Percentiles rank a stretch among this genome's conserved stretches.
Conservation (phyloP, 2,329 filamentous ascomycete genomes). For the Dactylellina drechsleri region DNA sequence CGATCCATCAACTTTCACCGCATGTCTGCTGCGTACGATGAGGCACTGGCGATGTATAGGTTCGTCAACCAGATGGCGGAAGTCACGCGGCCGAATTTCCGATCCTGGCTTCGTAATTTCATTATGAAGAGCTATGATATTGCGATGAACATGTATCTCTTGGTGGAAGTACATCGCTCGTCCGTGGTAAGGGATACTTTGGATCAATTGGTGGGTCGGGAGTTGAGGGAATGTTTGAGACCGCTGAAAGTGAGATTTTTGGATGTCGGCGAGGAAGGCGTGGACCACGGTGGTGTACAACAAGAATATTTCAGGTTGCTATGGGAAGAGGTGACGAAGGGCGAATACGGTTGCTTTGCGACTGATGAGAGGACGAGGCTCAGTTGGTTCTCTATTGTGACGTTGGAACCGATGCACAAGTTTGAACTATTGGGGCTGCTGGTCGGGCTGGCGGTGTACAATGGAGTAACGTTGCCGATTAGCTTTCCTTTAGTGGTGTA, state of each 20-base stretch:
- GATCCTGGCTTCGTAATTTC: conserved; percentile 52
- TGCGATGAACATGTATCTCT: conserved; percentile 75
- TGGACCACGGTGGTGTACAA: conserved; percentile 94
- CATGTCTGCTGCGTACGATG: conserved; percentile 83
- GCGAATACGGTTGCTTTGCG: conserved; percentile 81
- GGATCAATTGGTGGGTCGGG: conserved; percentile 87
- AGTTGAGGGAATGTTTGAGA: conserved; percentile 81
- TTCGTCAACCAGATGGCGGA: conserved; percentile 64
- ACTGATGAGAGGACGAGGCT: conserved; percentile 79
- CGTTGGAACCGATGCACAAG: conserved; percentile 84
- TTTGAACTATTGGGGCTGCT: conserved; percentile 88
- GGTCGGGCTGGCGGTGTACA: conserved; percentile 90
- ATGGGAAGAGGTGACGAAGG: conserved; percentile 80
- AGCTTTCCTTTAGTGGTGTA: conserved; percentile 90
- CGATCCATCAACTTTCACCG: conserved; percentile 84
- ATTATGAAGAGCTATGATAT: conserved; percentile 65
- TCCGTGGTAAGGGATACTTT: conserved; percentile 78
- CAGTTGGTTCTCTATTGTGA: conserved; percentile 87
- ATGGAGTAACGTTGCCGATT: conserved; percentile 88
- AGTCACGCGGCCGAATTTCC: conserved; percentile 60
- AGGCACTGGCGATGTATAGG: conserved; percentile 67
- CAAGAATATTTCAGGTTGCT: conserved; percentile 93
- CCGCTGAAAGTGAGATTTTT: conserved; percentile 90
- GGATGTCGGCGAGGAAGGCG: conserved; percentile 82
- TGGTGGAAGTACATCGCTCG: conserved; percentile 75